Percentiles rank a stretch among this genome's conserved stretches.
phyloP scores from a whole-genome alignment of 2,329 filamentous ascomycete genomes.

The Mollisiaceae sp. region DNA sequence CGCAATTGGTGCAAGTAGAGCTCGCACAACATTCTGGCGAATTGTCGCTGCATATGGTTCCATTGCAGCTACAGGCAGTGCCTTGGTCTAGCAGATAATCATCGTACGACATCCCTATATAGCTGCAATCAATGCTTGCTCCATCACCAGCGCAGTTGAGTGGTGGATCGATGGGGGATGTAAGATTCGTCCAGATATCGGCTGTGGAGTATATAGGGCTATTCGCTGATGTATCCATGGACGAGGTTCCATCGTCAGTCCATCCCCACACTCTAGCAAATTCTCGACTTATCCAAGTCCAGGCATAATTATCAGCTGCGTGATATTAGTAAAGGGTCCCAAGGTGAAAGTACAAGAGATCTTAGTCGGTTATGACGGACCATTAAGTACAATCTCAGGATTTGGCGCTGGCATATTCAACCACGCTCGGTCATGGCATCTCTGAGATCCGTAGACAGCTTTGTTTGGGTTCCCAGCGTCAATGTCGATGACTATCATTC shows the following conservation, averaged over 20 bases:
- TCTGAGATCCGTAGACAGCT: not conserved
- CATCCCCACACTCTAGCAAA: constrained; percentile 4
- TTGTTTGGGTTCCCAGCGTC: not conserved
- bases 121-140: not conserved
- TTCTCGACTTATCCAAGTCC: constrained; percentile 4
- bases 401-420: not conserved
- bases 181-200: not conserved
- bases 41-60: not conserved
- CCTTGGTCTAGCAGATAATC: not conserved
- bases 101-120: constrained; percentile 1
- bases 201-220: not conserved
- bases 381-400: not conserved
- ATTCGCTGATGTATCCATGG: not conserved
- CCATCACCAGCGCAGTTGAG: not conserved
- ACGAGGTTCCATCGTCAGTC: not conserved
- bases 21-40: not conserved
- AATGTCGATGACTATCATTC: not conserved
- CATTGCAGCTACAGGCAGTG: constrained; percentile 2
- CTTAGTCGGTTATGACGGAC: not conserved
- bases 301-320: constrained; percentile 1
- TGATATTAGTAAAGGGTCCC: not conserved
- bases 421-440: constrained; percentile 2
- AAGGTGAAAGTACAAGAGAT: not conserved
- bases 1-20: not conserved
- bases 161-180: not conserved